These are phyloP conservation scores for Tylopilus orsonianus DNA, from an alignment of 1,284 basidiomycete genomes.

Conservation along the genomic window DNA sequence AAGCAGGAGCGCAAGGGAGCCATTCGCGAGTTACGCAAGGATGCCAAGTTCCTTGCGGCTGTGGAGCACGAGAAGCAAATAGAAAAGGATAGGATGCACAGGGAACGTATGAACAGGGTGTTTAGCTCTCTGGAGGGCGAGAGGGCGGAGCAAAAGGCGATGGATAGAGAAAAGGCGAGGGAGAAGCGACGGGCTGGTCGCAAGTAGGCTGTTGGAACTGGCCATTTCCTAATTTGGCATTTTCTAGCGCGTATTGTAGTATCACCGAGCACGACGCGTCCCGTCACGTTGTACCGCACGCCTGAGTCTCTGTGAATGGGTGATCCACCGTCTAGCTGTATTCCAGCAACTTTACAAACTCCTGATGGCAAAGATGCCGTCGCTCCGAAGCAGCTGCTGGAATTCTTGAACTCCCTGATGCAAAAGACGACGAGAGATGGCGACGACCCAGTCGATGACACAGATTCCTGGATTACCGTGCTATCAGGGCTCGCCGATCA, in stretches of 20 bases:
- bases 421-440: conserved; percentile 35
- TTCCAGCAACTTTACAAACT: conserved; percentile 42
- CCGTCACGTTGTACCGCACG: neutral
- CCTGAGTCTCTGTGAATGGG: conserved; percentile 15
- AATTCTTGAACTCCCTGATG: conserved; percentile 45
- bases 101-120: conserved; percentile 79
- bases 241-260: neutral
- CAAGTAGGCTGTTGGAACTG: conserved; percentile 41
- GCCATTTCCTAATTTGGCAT: conserved; percentile 12
- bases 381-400: conserved; percentile 45
- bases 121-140: conserved; percentile 85
- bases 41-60: conserved; percentile 88
- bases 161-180: conserved; percentile 78
- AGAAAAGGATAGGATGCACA: conserved; percentile 81
- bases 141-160: conserved; percentile 92
- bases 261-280: conserved; percentile 18
- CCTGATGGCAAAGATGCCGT: conserved; percentile 34
- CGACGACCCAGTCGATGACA: conserved; percentile 29
- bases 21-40: conserved; percentile 94
- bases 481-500: conserved; percentile 51
- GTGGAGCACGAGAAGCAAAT: conserved; percentile 83
- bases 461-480: conserved; percentile 41
- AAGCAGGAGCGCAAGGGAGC: conserved; percentile 98
- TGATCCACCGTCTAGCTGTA: conserved; percentile 27
- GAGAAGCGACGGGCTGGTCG: conserved; percentile 76